Percentiles rank a stretch among this genome's conserved stretches.
Evolutionary conservation across 345 rosid species (phyloP).

Genomic region (Eucalyptus curtisii): DNA sequence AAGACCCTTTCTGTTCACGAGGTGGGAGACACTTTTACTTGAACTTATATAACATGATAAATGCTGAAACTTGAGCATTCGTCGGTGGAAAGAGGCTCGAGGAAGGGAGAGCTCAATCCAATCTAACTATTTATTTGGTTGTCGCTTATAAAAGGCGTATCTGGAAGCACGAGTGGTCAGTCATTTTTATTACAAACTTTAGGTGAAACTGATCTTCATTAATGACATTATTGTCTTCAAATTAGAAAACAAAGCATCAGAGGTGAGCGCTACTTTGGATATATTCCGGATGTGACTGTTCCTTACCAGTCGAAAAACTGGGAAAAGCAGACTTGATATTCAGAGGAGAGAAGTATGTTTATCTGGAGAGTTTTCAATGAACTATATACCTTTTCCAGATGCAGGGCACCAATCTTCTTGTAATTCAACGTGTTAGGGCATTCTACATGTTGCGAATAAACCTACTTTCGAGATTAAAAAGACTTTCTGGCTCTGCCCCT

Average conservation of each 20-base stretch:
- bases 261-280: neutral
- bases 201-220: neutral
- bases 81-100: neutral
- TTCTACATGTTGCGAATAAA: neutral
- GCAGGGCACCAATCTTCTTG: neutral
- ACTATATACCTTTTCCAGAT: neutral
- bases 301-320: neutral
- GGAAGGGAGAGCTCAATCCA: neutral
- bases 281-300: neutral
- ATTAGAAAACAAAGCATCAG: neutral
- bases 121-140: neutral
- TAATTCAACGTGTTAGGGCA: neutral
- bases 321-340: neutral
- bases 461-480: neutral
- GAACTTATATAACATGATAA: neutral
- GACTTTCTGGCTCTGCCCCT: neutral
- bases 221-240: neutral
- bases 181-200: neutral
- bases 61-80: neutral
- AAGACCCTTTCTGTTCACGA: neutral
- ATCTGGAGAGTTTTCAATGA: neutral
- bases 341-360: neutral
- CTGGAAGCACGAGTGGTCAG: neutral
- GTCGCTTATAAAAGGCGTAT: neutral
- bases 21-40: neutral